phyloP scores from a whole-genome alignment of 2,329 filamentous ascomycete species.

The Fusarium abutilonis region DNA sequence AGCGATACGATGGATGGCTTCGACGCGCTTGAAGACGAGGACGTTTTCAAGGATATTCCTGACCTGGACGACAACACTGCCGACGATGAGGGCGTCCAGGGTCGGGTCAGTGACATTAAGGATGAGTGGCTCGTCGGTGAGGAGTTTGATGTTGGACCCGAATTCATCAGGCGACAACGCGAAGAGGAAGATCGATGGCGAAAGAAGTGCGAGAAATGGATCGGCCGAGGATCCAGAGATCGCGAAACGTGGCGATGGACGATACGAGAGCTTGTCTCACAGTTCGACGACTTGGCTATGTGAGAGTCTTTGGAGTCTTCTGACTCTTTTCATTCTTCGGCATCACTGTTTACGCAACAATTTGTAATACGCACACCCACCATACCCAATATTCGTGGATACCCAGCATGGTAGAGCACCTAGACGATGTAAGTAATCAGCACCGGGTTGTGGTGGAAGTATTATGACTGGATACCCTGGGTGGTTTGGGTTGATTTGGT shows the following conservation, averaged over 20 bases:
- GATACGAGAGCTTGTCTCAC: conserved; percentile 67
- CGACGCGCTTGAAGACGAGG: conserved; percentile 83
- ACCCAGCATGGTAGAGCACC: conserved; percentile 30
- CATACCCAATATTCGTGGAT: conserved; percentile 36
- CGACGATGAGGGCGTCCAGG: conserved; percentile 60
- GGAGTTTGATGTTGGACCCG: conserved; percentile 96
- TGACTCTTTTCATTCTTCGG: conserved; percentile 32
- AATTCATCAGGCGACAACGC: conserved; percentile 87
- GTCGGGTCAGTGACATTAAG: conserved; percentile 68
- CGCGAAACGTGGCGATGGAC: conserved; percentile 80
- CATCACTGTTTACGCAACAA: conserved; percentile 34
- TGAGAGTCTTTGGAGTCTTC: conserved; percentile 37
- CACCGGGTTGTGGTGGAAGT: conserved; percentile 25
- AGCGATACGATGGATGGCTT: conserved; percentile 70
- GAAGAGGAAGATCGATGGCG: conserved; percentile 94
- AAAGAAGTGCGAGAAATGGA: conserved; percentile 87
- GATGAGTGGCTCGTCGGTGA: conserved; percentile 91
- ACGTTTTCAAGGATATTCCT: conserved; percentile 94
- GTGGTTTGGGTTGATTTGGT: conserved; percentile 25
- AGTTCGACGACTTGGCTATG: conserved; percentile 54
- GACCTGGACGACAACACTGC: conserved; percentile 79
- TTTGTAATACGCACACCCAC: conserved; percentile 41
- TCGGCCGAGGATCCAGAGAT: conserved; percentile 66
- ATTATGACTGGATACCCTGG: conserved; percentile 40
- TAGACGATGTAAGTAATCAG: conserved; percentile 28